phyloP scores from a whole-genome alignment of 257 asterid genomes.

The Anisodus tanguticus region DNA sequence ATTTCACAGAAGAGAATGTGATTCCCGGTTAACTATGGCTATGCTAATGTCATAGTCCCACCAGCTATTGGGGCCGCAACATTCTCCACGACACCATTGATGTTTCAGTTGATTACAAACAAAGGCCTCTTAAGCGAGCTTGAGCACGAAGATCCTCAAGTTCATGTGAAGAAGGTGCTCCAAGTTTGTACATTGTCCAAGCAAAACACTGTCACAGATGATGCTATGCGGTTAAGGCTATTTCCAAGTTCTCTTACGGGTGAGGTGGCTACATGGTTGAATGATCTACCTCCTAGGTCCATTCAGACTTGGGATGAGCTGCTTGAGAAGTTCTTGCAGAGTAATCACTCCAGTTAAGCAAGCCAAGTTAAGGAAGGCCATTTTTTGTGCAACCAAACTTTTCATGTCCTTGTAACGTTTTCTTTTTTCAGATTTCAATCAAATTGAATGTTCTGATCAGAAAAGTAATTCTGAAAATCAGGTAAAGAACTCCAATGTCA shows the following conservation, averaged over 20 bases:
- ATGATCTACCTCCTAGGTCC: background rate
- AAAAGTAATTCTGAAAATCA: too few species aligned
- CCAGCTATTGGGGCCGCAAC: background rate
- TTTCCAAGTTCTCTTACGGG: background rate
- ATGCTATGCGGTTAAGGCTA: background rate
- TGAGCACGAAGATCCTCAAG: constrained; percentile 5
- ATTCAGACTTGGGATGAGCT: background rate
- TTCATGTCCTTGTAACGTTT: too few species aligned
- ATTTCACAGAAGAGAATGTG: background rate
- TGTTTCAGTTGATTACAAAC: background rate
- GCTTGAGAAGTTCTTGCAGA: background rate
- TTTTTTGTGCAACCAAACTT: too few species aligned
- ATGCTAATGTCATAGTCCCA: background rate
- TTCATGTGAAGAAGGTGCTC: background rate
- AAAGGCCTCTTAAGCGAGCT: background rate
- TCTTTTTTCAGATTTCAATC: too few species aligned
- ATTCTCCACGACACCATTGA: constrained; percentile 3
- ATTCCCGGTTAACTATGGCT: background rate
- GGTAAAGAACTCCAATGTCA: too few species aligned
- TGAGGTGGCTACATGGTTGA: background rate
- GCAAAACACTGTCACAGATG: background rate
- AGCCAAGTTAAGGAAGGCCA: too few species aligned
- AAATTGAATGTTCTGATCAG: too few species aligned
- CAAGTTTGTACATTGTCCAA: background rate
- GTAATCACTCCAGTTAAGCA: too few species aligned